Percentiles rank a stretch among this genome's conserved stretches.
Conservation (phyloP, 2,329 filamentous ascomycete genomes). For the Harringtonia aguacate region DNA sequence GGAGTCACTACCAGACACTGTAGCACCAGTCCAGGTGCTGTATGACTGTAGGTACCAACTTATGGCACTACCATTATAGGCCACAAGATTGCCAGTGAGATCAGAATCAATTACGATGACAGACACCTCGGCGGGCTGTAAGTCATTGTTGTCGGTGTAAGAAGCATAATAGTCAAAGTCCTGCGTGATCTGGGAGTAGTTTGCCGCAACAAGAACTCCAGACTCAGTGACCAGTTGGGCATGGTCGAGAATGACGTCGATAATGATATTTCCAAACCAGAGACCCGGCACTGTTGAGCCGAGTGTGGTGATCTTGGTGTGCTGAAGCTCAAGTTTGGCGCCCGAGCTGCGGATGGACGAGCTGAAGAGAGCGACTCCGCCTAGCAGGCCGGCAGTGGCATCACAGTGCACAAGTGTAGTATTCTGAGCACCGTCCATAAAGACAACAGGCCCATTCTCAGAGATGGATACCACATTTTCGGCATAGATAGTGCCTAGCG, state of each 20-base stretch:
- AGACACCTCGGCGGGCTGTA: conserved; percentile 1
- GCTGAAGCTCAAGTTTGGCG: neutral
- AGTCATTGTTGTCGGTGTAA: conserved; percentile 4
- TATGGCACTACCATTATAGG: conserved; percentile 6
- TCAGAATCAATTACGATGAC: neutral
- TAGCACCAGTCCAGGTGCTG: conserved; percentile 2
- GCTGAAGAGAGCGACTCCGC: conserved; percentile 5
- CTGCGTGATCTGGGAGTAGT: conserved; percentile 9
- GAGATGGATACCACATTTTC: conserved; percentile 2
- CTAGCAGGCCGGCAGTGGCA: conserved; percentile 6
- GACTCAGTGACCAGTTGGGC: neutral
- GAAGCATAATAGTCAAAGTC: conserved; percentile 8
- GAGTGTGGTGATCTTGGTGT: conserved; percentile 1
- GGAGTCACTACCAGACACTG: neutral
- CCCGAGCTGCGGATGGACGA: neutral
- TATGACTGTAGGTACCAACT: neutral
- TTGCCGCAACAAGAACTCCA: conserved; percentile 3
- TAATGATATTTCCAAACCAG: conserved; percentile 8
- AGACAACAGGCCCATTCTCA: conserved; percentile 4
- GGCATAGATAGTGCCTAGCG: conserved; percentile 4
- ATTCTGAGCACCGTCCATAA: conserved; percentile 5
- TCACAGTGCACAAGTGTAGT: conserved; percentile 5
- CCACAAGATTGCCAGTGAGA: conserved; percentile 3
- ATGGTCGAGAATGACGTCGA: neutral
- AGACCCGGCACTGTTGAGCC: conserved; percentile 2